phyloP scores from a whole-genome alignment of 192 early-diverging fungal species.

The Coemansia sp. region DNA sequence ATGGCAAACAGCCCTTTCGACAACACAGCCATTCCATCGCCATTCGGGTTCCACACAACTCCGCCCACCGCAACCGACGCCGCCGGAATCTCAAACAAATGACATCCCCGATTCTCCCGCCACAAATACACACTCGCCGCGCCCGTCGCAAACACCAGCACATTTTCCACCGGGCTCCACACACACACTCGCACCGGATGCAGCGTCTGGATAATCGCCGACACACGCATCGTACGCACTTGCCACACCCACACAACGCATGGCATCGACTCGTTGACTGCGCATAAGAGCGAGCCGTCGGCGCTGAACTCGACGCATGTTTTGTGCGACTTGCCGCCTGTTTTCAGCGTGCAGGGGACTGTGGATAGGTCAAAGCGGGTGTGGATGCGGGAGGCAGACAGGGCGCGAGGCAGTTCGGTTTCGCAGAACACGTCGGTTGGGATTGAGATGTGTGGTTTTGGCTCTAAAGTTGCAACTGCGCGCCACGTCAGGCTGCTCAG shows the following conservation, averaged over 20 bases:
- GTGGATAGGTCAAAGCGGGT: conserved; percentile 30
- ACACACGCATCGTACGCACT: conserved; percentile 18
- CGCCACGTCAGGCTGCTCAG: conserved; percentile 52
- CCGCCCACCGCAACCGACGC: conserved; percentile 7
- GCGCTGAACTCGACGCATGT: conserved; percentile 26
- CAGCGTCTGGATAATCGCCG: conserved; percentile 35
- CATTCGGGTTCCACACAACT: conserved; percentile 46
- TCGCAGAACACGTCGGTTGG: conserved; percentile 34
- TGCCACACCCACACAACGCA: conserved; percentile 47
- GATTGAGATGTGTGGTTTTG: conserved; percentile 7
- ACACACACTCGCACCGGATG: conserved; percentile 20
- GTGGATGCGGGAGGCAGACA: conserved; percentile 9
- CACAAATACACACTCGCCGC: conserved; percentile 41
- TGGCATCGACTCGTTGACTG: conserved; percentile 31
- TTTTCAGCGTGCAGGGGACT: conserved; percentile 20
- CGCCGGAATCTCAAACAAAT: conserved; percentile 31
- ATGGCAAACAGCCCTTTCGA: conserved; percentile 43
- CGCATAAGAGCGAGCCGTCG: conserved; percentile 36
- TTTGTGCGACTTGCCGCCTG: conserved; percentile 2
- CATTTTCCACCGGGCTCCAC: conserved; percentile 47
- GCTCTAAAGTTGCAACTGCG: conserved; percentile 27
- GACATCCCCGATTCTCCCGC: conserved; percentile 34
- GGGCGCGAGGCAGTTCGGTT: background rate
- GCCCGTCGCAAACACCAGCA: conserved; percentile 34
- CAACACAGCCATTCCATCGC: conserved; percentile 29